Percentiles rank a stretch among this genome's conserved stretches.
Conservation (phyloP, 2,329 filamentous ascomycete species). For the Helminthosporium solani region DNA sequence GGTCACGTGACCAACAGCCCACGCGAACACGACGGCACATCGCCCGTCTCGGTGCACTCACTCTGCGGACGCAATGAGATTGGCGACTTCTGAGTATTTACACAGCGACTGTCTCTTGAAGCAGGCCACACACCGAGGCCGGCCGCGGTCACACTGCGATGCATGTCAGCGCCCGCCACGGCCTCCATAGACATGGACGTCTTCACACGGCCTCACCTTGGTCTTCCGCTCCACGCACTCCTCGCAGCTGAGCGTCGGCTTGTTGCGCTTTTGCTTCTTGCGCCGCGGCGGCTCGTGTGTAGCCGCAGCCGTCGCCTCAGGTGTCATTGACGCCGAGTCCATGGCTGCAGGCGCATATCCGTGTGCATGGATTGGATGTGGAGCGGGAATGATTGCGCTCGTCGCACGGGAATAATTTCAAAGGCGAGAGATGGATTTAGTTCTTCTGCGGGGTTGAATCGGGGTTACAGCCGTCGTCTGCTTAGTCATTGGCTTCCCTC, state of each 20-base stretch:
- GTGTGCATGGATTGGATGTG: background rate
- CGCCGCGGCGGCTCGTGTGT: constrained; percentile 42
- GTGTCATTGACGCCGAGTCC: constrained; percentile 1
- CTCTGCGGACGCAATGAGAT: constrained; percentile 65
- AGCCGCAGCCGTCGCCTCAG: background rate
- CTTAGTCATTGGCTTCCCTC: background rate
- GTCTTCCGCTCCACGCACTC: constrained; percentile 83
- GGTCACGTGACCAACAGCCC: no score
- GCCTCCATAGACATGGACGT: no score
- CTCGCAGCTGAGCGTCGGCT: constrained; percentile 75
- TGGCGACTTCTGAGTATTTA: constrained; percentile 73
- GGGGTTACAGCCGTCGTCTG: background rate
- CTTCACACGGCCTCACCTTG: constrained; percentile 56
- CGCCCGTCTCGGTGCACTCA: constrained; percentile 46
- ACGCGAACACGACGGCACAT: no score
- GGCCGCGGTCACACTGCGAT: constrained; percentile 68
- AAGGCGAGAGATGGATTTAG: background rate
- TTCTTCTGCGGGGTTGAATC: background rate
- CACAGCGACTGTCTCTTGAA: constrained; percentile 76
- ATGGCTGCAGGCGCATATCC: constrained; percentile 2
- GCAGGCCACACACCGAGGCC: constrained; percentile 59
- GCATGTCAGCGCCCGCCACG: constrained; percentile 13
- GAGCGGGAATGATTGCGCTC: background rate
- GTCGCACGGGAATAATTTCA: background rate
- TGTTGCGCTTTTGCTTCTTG: constrained; percentile 82